A percentile compares a stretch with the other conserved stretches of the same genome.
Evolutionary conservation across 1,139 yeast genomes (phyloP).

Genomic region (Candida sp.): DNA sequence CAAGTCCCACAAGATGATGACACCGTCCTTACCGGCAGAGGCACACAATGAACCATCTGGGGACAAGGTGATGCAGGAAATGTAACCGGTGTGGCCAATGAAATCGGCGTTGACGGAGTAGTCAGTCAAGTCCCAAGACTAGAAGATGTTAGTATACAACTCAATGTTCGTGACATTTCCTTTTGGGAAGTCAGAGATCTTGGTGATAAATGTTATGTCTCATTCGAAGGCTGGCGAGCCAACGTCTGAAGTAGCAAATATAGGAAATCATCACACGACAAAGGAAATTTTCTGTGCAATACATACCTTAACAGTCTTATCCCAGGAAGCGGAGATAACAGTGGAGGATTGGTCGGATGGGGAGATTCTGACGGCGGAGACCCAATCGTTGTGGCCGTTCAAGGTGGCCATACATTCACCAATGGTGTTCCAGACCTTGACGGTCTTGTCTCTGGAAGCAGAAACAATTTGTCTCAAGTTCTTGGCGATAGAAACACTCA

Average conservation of each 20-base stretch:
- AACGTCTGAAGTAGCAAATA: constrained; percentile 99
- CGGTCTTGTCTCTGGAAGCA: constrained; percentile 99
- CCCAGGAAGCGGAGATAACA: constrained; percentile 99
- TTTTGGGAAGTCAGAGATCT: constrained; percentile 83
- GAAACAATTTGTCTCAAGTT: constrained; percentile 99
- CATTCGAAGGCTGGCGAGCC: constrained; percentile 70
- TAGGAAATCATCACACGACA: constrained; percentile 60
- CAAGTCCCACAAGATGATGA: constrained; percentile 98
- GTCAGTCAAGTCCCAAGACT: constrained; percentile 96
- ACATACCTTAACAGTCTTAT: constrained; percentile 99
- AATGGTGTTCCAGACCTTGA: constrained; percentile 99
- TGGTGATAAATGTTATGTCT: constrained; percentile 95
- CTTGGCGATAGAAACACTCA: constrained; percentile 96
- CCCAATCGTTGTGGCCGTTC: constrained; percentile 99
- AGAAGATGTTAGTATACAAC: constrained; percentile 26
- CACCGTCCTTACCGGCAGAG: constrained; percentile 99
- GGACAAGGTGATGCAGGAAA: constrained; percentile 96
- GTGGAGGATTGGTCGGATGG: constrained; percentile 76
- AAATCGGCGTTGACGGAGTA: constrained; percentile 94
- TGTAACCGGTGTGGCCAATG: constrained; percentile 99
- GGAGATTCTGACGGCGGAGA: constrained; percentile 95
- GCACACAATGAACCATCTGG: constrained; percentile 99
- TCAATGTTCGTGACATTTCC: background rate
- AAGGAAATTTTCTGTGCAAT: constrained; percentile 7
- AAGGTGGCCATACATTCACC: constrained; percentile 98